Conservation (phyloP, 1,284 basidiomycete genomes). For the Rhodotorula sp. region DNA sequence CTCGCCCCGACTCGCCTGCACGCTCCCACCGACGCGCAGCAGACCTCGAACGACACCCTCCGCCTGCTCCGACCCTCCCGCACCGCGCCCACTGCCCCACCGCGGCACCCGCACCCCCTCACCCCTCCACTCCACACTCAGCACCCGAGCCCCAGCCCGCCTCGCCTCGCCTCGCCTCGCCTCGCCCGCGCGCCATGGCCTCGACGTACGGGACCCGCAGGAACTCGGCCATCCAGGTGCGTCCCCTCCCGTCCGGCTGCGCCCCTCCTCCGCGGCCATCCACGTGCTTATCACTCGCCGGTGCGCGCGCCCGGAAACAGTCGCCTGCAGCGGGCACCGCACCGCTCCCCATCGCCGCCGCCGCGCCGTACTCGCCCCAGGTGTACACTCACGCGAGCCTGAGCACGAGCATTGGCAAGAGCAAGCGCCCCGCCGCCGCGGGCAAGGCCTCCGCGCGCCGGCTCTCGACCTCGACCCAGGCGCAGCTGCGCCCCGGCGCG, state of each 20-base stretch:
- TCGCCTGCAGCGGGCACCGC: neutral
- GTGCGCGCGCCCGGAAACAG: neutral
- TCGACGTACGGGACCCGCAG: slow-evolving; percentile 32
- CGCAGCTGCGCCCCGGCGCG: neutral
- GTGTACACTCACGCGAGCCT: neutral
- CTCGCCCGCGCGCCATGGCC: neutral
- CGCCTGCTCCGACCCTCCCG: neutral
- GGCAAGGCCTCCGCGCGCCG: slow-evolving; percentile 11
- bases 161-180: neutral
- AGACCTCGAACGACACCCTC: no score
- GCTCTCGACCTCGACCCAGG: slow-evolving; percentile 7
- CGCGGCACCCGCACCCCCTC: neutral
- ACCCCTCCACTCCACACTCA: neutral
- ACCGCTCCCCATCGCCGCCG: neutral
- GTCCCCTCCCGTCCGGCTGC: neutral
- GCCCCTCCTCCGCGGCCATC: neutral
- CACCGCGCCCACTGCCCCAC: neutral
- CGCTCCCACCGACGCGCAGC: no score
- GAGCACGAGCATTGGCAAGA: slow-evolving; percentile 28
- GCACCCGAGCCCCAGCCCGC: neutral
- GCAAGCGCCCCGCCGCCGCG: slow-evolving; percentile 19
- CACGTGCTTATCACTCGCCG: neutral
- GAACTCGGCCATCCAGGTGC: slow-evolving; percentile 27
- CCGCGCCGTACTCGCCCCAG: slow-evolving; percentile 4
- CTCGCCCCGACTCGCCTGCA: no score